Conservation (phyloP, 148 eudicot species). For the Chenopodium suecicum region DNA sequence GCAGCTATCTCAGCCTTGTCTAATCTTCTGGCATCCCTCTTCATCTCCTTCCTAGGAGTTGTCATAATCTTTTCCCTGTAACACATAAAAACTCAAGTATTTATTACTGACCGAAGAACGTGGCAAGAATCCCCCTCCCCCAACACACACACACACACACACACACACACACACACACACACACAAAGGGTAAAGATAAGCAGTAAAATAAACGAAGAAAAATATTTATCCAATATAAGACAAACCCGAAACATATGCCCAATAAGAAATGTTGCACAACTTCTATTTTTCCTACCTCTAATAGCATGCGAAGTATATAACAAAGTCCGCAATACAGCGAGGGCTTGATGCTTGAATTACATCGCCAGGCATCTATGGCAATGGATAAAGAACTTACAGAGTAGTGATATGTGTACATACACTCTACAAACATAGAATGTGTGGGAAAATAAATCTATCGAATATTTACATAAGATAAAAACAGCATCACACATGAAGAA, state of each 20-base stretch:
- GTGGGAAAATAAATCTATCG: background rate
- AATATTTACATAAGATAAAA: background rate
- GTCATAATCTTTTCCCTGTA: slow-evolving; percentile 88
- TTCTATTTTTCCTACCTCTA: background rate
- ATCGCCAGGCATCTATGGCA: background rate
- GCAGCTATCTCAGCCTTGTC: slow-evolving; percentile 93
- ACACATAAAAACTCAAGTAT: background rate
- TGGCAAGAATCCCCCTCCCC: background rate
- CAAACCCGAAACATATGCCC: background rate
- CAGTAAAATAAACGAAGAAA: background rate
- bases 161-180: background rate
- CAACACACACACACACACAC: background rate
- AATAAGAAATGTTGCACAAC: background rate
- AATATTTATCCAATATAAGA: background rate
- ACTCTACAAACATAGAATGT: background rate
- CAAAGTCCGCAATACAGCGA: background rate
- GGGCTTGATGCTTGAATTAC: background rate
- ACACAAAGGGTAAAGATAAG: background rate
- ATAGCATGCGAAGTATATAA: background rate
- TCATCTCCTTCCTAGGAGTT: slow-evolving; percentile 64
- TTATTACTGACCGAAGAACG: background rate
- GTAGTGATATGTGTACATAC: background rate
- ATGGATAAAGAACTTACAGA: background rate
- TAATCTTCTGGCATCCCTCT: slow-evolving; percentile 75
- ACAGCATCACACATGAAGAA: background rate